Conservation (phyloP, 176 grass and related monocot genomes). For the Oryza meyeriana region DNA sequence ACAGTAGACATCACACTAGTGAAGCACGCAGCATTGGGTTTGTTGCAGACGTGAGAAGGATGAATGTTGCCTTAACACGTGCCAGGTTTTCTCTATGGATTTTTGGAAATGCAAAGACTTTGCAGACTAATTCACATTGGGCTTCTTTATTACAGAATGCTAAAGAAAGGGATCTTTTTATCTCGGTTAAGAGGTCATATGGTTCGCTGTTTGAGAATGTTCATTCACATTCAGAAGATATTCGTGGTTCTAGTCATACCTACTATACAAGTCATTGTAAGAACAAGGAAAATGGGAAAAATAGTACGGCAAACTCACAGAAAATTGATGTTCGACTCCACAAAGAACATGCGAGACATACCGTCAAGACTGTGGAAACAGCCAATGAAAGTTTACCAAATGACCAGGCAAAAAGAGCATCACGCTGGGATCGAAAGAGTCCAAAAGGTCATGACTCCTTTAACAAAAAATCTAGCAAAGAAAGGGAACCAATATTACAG, state of each 20-base stretch:
- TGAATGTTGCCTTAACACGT: constrained; percentile 97
- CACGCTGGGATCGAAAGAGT: constrained; percentile 29
- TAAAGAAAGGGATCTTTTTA: constrained; percentile 64
- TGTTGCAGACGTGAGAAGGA: constrained; percentile 95
- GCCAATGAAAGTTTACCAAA: not conserved
- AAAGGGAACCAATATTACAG: constrained; percentile 9
- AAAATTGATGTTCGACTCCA: constrained; percentile 1
- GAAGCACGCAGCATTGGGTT: constrained; percentile 78
- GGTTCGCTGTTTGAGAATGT: constrained; percentile 51
- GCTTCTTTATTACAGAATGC: constrained; percentile 71
- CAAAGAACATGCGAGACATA: constrained; percentile 27
- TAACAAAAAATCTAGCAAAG: constrained; percentile 21
- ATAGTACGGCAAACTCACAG: constrained; percentile 8
- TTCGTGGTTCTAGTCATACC: constrained; percentile 4
- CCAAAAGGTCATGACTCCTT: constrained; percentile 16
- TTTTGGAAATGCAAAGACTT: constrained; percentile 84
- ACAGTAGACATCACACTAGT: constrained; percentile 27
- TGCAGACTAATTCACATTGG: constrained; percentile 82
- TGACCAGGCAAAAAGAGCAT: constrained; percentile 16
- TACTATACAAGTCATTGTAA: constrained; percentile 28
- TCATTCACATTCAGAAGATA: constrained; percentile 21
- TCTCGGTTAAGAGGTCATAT: constrained; percentile 69
- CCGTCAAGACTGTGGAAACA: constrained; percentile 31
- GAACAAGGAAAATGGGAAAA: constrained; percentile 24
- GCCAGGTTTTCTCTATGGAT: constrained; percentile 91